Base-by-base conservation (phyloP, 2,329 filamentous ascomycete species). In the Beauveria varroae region DNA sequence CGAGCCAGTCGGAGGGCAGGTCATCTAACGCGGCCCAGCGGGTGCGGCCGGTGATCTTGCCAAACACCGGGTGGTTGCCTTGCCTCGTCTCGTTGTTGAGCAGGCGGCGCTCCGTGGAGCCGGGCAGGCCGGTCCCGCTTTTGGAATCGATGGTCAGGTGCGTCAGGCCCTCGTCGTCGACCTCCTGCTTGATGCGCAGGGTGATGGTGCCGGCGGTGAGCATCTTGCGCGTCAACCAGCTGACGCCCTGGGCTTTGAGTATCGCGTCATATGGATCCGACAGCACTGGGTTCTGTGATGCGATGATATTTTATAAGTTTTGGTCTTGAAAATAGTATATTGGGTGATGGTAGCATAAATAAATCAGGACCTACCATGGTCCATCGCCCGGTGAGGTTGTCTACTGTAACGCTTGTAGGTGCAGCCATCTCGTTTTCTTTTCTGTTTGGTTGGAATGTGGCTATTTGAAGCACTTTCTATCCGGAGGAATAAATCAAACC, bases 161-260 rank as follows among this genome's bases (percentile, higher is more conserved):
- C 16, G 62, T 64, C 43, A 56, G 24, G 37, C 62, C 62, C 52
- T 49, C 57, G 14, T 59, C 57, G 34, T 64, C 62, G 10, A 30
- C 49, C 46, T 47, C 57, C 20, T 61, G 43, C 61, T 61, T 46
- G 47, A 64, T 61, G 61, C 37, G 54, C 43, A 64, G 22, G 41
- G 62, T 60, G 6, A 64, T 24, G 41, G 46, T 59, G 43, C 57
- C 58, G n/a, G 59, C 51, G 55, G 57, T 53, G 61, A 64, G 51
- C 34, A 62, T 61, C 57, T 64, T 64, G 61, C 61, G 63, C 47
- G 62, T 59, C 47, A 64, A 46, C 63, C 63, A 64, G 58, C 56
- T 62, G 47, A 64, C 61, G n/a, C 55, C 62, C 51, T 64, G 63
- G 34, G 60, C 52, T 49, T 59, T 62, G 8, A 64, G 63, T 28